phyloP scores from a whole-genome alignment of 495 filamentous ascomycete species.

The Penicillium lividum region DNA sequence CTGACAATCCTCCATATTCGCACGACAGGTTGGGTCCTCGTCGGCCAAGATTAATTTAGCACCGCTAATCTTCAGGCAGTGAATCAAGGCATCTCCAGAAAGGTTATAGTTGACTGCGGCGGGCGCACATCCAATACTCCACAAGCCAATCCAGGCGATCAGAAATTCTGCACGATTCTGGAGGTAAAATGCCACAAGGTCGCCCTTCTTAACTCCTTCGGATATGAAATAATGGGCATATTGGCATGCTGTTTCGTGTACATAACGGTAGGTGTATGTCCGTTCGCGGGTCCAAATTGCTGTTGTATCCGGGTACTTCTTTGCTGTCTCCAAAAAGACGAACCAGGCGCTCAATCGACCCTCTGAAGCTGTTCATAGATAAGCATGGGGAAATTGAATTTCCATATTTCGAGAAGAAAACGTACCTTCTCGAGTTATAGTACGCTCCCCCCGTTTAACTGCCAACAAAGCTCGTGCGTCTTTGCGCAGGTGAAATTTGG shows the following conservation, averaged over 20 bases:
- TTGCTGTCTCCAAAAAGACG: constrained; percentile 58
- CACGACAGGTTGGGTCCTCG: constrained; percentile 54
- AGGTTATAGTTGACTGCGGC: constrained; percentile 76
- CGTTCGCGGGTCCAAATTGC: constrained; percentile 68
- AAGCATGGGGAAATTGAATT: background rate
- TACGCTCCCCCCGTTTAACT: constrained; percentile 34
- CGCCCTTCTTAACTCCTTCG: constrained; percentile 60
- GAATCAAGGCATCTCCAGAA: constrained; percentile 62
- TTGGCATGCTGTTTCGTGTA: constrained; percentile 55
- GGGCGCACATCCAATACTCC: constrained; percentile 65
- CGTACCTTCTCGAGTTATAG: constrained; percentile 37
- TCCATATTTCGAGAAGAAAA: constrained; percentile 8
- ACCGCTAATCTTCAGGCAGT: constrained; percentile 64
- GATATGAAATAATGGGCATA: constrained; percentile 66
- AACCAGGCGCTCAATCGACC: constrained; percentile 64
- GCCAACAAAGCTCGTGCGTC: constrained; percentile 49
- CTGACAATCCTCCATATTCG: constrained; percentile 56
- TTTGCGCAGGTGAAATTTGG: constrained; percentile 65
- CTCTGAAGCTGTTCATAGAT: constrained; percentile 38
- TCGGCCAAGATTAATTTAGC: constrained; percentile 66
- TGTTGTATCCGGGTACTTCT: constrained; percentile 46
- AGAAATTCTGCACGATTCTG: constrained; percentile 70
- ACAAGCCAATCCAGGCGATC: constrained; percentile 60
- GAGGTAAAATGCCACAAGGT: constrained; percentile 70
- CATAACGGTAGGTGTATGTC: constrained; percentile 63